Evolutionary conservation across 257 asterid species (phyloP), one percentile per base, ranked within the genome.

Genomic region (Haberlea rhodopensis): DNA sequence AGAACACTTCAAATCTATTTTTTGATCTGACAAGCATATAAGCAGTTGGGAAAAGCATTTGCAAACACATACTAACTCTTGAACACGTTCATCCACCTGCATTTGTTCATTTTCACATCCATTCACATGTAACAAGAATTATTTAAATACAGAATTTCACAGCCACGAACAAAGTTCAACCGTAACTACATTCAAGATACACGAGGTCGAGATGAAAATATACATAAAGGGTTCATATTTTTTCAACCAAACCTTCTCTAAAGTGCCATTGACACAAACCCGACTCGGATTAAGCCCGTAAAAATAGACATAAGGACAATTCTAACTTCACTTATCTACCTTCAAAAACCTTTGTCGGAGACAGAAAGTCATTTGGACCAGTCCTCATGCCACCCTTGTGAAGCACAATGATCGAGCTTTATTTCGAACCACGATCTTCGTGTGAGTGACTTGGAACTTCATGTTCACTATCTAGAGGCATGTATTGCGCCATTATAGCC

Each of bases 401-500:
- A n/a, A n/a, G n/a, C n/a, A n/a, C n/a, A n/a, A n/a, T n/a, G n/a
- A n/a, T 65, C 64, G 69, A 65, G 40, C 60, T 52, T 57, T 75
- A 51, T 19, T 69, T 59, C 80, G 75, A 82, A 77, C 91, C 92
- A 73, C 46, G 92, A 51, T 78, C 86, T 0, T 75, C 91, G 10
- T 74, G 64, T 8, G 43, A 61, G 29, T 90, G 97, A 78, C 72
- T 82, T 65, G 70, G 90, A 18, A 88, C 89, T 63, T 86, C 95
- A 64, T 61, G 76, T 77, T 90, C 96, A 64, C 87, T 78, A 85
- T 90, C 96, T 43, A 90, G 82, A 29, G 97, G 97, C 96, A 90
- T 90, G 80, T 86, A 91, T 63, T 91, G 98, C 40, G 98, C 88
- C 98, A 91, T 88, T 63, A 91, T 88, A 32, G 98, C 96, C 78